phyloP scores from a whole-genome alignment of 2,329 filamentous ascomycete genomes.

The Mariannaea sp. region DNA sequence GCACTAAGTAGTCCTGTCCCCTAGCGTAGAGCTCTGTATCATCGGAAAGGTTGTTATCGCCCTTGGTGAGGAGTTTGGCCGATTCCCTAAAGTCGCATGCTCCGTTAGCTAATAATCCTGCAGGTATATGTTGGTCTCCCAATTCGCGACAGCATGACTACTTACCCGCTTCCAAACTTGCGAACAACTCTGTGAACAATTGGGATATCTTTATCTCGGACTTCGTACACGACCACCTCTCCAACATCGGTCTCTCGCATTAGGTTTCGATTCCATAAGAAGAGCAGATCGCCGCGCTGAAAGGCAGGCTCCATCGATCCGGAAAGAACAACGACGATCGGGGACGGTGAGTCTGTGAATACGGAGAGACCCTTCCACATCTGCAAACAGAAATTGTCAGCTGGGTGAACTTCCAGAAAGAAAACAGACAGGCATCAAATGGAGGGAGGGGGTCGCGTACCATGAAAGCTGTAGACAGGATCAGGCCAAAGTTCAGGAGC shows the following conservation, averaged over 20 bases:
- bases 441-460: conserved; percentile 46
- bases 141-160: too few relatives aligned
- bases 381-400: conserved; percentile 41
- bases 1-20: conserved; percentile 84
- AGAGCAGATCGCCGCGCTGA: conserved; percentile 75
- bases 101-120: conserved; percentile 21
- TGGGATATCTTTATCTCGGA: conserved; percentile 91
- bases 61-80: conserved; percentile 88
- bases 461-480: conserved; percentile 92
- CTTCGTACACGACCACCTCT: conserved; percentile 72
- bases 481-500: conserved; percentile 87
- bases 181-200: conserved; percentile 94
- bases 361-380: conserved; percentile 91
- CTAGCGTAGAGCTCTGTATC: conserved; percentile 86
- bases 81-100: conserved; percentile 46
- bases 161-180: conserved; percentile 65
- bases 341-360: conserved; percentile 72
- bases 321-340: conserved; percentile 82
- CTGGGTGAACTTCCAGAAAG: conserved; percentile 19
- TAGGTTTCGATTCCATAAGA: conserved; percentile 75
- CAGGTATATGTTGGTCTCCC: too few relatives aligned
- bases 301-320: conserved; percentile 87
- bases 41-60: conserved; percentile 93
- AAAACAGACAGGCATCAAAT: too few relatives aligned
- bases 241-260: conserved; percentile 60